Evolutionary conservation across 441 rosid genomes (phyloP), one percentile per base, ranked within the genome.

Genomic region (Adansonia madagascariensis): DNA sequence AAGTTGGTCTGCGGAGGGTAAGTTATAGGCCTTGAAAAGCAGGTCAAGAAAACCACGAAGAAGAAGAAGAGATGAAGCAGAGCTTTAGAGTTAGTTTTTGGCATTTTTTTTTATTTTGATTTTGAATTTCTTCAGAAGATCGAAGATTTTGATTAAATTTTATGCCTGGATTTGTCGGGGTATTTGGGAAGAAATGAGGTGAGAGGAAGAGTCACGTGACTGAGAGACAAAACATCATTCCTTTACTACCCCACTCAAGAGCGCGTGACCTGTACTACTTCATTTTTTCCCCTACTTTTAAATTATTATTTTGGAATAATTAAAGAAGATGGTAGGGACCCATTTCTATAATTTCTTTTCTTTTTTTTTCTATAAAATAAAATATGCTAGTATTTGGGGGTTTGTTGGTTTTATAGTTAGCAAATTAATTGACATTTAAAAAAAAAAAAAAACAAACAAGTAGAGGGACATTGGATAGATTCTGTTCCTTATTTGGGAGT

Each of bases 1-100:
- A 85, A 83, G 84, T 75, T 74, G 41, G 85, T 71, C 41, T 80
- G 67, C 46, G 85, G 81, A 47, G 87, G 67, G 68, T 77, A 79
- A 75, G 77, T 12, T 27, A 64, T 15, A 67, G 64, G 78, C 60
- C 20, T 47, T 81, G 87, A 61, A 79, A 78, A 49, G 57, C 75
- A 50, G 47, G 64, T 50, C 4, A 68, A 47, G 65, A 49, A 35
- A 35, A 35, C 8, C 46, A 44, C 35, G 46, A 15, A 14, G 68
- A 57, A 27, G 77, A 55, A 65, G 75, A 41, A 67, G 79, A 79
- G 77, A 76, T 66, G 65, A 76, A 79, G 80, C 4, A 63, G 75
- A 3, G 78, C 14, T 9, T 53, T 31, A 62, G 11, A 52, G 22
- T 52, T 71, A 5, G 74, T 8, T 52, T 64, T 8, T 12, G 71